A percentile compares a stretch with the other conserved stretches of the same genome.
These are phyloP conservation scores for Chaetomiaceae sp. DNA, from an alignment of 2,329 filamentous ascomycete genomes.

Conservation along the genomic window DNA sequence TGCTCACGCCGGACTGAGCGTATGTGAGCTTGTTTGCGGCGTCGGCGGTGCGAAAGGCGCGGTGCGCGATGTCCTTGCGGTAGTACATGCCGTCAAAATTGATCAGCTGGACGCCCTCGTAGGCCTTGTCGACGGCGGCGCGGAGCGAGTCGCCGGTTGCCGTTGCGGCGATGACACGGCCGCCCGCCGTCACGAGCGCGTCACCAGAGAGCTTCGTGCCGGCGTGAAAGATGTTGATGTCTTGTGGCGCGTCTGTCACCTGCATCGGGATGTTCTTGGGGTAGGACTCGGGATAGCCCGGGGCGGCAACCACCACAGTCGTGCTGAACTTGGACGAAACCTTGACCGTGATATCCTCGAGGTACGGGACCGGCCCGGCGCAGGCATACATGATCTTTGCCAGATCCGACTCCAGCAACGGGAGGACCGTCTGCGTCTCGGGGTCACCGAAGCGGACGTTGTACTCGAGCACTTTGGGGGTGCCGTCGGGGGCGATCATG, in stretches of 20 bases:
- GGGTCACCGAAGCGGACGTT: constrained; percentile 92
- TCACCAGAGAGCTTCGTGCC: constrained; percentile 66
- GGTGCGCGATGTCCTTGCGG: constrained; percentile 86
- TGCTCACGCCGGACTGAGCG: constrained; percentile 87
- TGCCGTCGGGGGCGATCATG: constrained; percentile 77
- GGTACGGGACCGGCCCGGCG: constrained; percentile 57
- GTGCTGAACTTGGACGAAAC: constrained; percentile 70
- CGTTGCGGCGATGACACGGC: constrained; percentile 90
- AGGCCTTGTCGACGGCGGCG: constrained; percentile 82
- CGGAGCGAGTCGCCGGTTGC: constrained; percentile 68
- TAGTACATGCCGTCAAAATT: constrained; percentile 87
- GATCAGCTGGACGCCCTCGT: constrained; percentile 74
- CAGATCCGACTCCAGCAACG: constrained; percentile 79
- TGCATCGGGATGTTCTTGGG: constrained; percentile 66
- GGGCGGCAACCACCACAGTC: constrained; percentile 90
- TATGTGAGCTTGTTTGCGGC: constrained; percentile 69
- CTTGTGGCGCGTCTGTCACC: constrained; percentile 42
- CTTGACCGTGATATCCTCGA: constrained; percentile 65
- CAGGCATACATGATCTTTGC: constrained; percentile 87
- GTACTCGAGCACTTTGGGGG: constrained; percentile 80
- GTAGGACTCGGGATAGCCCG: constrained; percentile 85
- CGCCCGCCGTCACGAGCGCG: constrained; percentile 72
- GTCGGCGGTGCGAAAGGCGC: constrained; percentile 52
- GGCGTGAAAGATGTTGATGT: constrained; percentile 83
- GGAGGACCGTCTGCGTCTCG: constrained; percentile 81